phyloP scores from a whole-genome alignment of 495 filamentous ascomycete species.

The Zalerion maritima region DNA sequence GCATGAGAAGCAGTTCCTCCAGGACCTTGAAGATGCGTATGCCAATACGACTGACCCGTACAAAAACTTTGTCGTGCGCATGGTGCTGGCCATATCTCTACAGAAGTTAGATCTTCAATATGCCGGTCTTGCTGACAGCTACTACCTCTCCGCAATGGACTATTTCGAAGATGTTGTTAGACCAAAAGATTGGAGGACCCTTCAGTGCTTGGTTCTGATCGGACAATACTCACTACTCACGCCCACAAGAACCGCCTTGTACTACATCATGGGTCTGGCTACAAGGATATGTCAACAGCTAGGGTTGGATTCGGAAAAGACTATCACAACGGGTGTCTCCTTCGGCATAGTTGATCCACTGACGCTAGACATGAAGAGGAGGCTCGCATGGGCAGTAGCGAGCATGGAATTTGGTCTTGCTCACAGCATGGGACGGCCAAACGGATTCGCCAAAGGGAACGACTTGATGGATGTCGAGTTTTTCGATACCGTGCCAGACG shows the following conservation, averaged over 20 bases:
- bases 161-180: constrained; percentile 64
- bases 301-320: constrained; percentile 72
- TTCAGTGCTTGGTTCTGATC: constrained; percentile 83
- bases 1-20: constrained; percentile 65
- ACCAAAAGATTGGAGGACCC: constrained; percentile 66
- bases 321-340: constrained; percentile 43
- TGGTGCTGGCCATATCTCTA: constrained; percentile 85
- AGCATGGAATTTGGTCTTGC: constrained; percentile 81
- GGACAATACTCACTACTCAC: constrained; percentile 85
- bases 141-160: constrained; percentile 74
- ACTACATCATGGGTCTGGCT: constrained; percentile 79
- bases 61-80: constrained; percentile 70
- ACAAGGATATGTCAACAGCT: constrained; percentile 75
- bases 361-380: constrained; percentile 74
- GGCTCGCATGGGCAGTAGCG: constrained; percentile 71
- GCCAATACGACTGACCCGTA: constrained; percentile 58
- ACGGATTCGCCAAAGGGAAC: constrained; percentile 59
- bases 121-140: constrained; percentile 77
- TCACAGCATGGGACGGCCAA: constrained; percentile 72
- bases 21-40: constrained; percentile 68
- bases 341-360: constrained; percentile 40
- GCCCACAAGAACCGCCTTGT: constrained; percentile 74
- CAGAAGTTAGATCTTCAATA: constrained; percentile 70
- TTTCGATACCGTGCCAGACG: constrained; percentile 64
- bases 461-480: constrained; percentile 73